These are phyloP conservation scores for Emiliania huxleyi DNA, from an alignment of 78 protist species.

Conservation along the genomic window DNA sequence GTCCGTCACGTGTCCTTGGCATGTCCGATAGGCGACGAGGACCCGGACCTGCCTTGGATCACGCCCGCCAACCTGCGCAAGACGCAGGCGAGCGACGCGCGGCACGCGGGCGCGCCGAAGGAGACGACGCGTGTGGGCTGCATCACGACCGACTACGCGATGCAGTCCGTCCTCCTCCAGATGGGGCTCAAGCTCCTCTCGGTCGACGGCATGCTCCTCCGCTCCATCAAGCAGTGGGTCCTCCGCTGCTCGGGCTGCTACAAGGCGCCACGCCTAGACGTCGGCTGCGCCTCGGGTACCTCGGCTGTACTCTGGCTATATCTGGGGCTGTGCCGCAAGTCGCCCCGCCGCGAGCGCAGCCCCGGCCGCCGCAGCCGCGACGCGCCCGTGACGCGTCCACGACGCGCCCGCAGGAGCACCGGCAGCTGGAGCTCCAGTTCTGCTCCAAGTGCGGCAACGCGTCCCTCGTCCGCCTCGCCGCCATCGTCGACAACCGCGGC, in stretches of 20 bases:
- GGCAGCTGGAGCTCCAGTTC: not conserved
- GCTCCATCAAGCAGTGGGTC: constrained; percentile 28
- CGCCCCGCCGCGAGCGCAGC: too few relatives aligned
- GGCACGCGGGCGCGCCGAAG: not conserved
- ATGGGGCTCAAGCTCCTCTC: constrained; percentile 11
- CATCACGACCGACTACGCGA: constrained; percentile 20
- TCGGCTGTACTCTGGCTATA: too few relatives aligned
- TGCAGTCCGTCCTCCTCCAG: constrained; percentile 13
- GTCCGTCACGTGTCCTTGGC: too few relatives aligned
- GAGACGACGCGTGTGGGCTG: not conserved
- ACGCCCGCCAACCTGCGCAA: not conserved
- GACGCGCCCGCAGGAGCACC: too few relatives aligned
- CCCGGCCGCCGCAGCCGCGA: too few relatives aligned
- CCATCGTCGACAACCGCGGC: not conserved
- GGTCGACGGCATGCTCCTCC: not conserved
- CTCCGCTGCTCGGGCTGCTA: constrained; percentile 30
- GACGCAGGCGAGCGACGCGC: not conserved
- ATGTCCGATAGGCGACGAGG: not conserved
- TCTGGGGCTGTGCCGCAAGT: too few relatives aligned
- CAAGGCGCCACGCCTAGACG: not conserved
- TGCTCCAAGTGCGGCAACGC: constrained; percentile 8
- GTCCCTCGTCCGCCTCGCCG: not conserved
- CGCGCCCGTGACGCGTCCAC: too few relatives aligned
- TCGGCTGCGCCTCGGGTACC: too few relatives aligned
- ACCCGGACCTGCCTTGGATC: not conserved